These are phyloP conservation scores for Aaosphaeria arxii DNA, from an alignment of 2,329 filamentous ascomycete genomes.

Conservation along the genomic window DNA sequence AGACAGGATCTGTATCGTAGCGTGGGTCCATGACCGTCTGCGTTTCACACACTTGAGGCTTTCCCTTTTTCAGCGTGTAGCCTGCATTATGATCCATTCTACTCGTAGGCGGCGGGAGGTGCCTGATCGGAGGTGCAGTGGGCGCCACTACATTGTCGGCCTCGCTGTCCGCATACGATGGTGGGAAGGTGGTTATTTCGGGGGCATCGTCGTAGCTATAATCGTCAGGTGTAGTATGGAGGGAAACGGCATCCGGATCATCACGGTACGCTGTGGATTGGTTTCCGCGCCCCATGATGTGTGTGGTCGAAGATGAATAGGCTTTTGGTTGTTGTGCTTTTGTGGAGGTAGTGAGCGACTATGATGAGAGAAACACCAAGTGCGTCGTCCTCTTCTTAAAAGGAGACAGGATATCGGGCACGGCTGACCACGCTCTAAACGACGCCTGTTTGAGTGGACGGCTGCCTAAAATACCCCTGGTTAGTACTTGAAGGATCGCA, in stretches of 20 bases:
- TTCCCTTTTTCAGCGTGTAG: constrained; percentile 19
- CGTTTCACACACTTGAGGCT: constrained; percentile 23
- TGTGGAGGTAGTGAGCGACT: not conserved
- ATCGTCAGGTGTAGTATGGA: constrained; percentile 38
- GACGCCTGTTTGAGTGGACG: no score
- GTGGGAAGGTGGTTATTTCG: constrained; percentile 28
- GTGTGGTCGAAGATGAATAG: constrained; percentile 6
- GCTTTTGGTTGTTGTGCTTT: not conserved
- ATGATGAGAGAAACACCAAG: no score
- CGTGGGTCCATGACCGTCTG: constrained; percentile 24
- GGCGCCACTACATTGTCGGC: constrained; percentile 8
- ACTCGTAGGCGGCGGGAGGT: constrained; percentile 23
- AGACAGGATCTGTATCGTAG: constrained; percentile 30
- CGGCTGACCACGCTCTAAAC: no score
- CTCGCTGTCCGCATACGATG: constrained; percentile 36
- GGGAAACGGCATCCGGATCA: constrained; percentile 37
- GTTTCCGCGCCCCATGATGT: constrained; percentile 28
- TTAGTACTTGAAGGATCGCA: no score
- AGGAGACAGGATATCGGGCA: no score
- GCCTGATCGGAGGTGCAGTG: constrained; percentile 13
- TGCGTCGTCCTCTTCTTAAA: no score
- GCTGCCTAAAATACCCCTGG: no score
- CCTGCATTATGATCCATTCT: constrained; percentile 25
- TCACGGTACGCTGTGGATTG: constrained; percentile 27
- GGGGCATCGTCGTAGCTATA: constrained; percentile 37